Evolutionary conservation across 148 eudicot genomes (phyloP).

Genomic region (Tetragonia tetragonoides): DNA sequence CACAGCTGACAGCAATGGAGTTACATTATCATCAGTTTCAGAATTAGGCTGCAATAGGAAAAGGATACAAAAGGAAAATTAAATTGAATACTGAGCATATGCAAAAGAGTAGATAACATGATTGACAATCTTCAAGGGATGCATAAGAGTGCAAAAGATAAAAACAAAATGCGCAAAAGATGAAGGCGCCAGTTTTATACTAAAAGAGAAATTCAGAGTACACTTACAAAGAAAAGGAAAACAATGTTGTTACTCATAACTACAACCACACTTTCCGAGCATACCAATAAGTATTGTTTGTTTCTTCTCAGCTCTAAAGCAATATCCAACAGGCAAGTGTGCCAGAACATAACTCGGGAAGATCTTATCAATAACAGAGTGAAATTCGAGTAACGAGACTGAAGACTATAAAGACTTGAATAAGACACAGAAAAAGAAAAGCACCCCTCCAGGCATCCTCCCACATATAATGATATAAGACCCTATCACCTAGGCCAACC

Average conservation of each 20-base stretch:
- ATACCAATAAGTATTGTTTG: neutral
- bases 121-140: neutral
- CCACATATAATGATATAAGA: too few relatives aligned
- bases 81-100: neutral
- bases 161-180: neutral
- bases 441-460: too few relatives aligned
- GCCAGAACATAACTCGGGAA: neutral
- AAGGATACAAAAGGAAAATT: neutral
- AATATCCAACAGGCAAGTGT: neutral
- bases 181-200: neutral
- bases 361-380: neutral
- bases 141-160: neutral
- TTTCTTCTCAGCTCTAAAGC: neutral
- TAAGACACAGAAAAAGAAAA: too few relatives aligned
- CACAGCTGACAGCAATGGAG: conserved; percentile 81
- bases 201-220: neutral
- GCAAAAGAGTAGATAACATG: neutral
- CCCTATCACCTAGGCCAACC: too few relatives aligned
- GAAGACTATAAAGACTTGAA: too few relatives aligned
- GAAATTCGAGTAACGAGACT: too few relatives aligned
- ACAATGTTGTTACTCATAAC: too few relatives aligned
- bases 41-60: conserved; percentile 69
- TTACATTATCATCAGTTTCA: conserved; percentile 80
- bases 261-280: neutral
- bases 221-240: too few relatives aligned